Base-by-base conservation (phyloP, 176 grass and related monocot genomes). In the Oryza glaberrima region DNA sequence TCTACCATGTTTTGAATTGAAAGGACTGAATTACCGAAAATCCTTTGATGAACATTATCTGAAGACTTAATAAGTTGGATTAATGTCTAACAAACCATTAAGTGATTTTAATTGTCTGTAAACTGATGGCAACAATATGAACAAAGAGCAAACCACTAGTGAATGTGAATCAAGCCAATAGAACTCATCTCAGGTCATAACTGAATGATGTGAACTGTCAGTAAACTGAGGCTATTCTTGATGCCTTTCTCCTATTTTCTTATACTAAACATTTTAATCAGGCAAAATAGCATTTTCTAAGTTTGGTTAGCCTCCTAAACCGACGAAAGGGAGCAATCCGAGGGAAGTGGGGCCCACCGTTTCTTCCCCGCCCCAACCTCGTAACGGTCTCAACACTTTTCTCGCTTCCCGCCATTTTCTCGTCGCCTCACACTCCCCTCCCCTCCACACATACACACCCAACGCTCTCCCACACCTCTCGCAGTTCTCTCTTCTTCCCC, bases 401-500 rank as follows among this genome's bases (percentile, higher is more conserved):
- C 45, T 47, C 70, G 64, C 34, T 77, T 91, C 85, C 85, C 85
- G 85, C 76, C 84, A 84, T 43, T 81, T 9, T 87, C 85, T 81
- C 89, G 65, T 87, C 70, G 76, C 89, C 89, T 80, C 81, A 76
- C 80, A 10, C 85, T 56, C 15, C 41, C 51, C 45, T 30, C 70
- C 73, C 81, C 43, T 81, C 65, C 76, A 32, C 83, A 32, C 76
- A 84, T 84, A 84, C 85, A 87, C 65, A 81, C 5, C 41, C 81
- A 81, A 81, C 64, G 54, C 85, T 20, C 84, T 65, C 79, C 69
- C 22, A 75, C 14, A 43, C 88, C 89, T 54, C 49, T 70, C 65
- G n/a, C 81, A 87, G 35, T 66, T 84, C 89, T 83, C 84, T 68
- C 28, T 30, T 30, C 28, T 30, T 30, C 60, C 75, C 60, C 75